Evolutionary conservation across 2,329 filamentous ascomycete species (phyloP), one percentile per base, ranked within the genome.

Genomic region (Knufia fluminis): DNA sequence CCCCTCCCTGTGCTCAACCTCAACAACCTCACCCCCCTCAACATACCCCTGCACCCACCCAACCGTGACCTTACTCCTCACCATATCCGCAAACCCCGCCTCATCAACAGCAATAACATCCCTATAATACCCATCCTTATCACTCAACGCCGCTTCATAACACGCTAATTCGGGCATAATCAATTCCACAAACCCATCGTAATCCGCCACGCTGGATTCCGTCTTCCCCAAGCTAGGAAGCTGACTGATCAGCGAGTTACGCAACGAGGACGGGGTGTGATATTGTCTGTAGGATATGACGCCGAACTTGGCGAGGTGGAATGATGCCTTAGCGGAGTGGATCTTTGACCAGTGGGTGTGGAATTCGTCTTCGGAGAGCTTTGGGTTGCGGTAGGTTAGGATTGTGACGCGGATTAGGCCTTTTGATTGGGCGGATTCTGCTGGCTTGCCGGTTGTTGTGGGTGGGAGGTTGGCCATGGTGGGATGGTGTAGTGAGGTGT

Each of bases 41-140:
- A 50, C 41, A 45, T 50, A 46, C n/a, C 39, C 40, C 41, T 50
- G 40, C 42, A 46, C 48, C 48, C 48, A 50, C 10, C 48, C 48
- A 26, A 50, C 43, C 10, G 39, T 24, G 19, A 50, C 38, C 22
- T 50, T 33, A 12, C 26, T 36, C 41, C 33, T 50, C 24, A 16
- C 40, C 20, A 44, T 36, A 22, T 50, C 41, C n/a, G 48, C 48
- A 28, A 50, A 50, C 20, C 31, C 33, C 32, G 35, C 17, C 17
- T 50, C 48, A 39, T 50, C 48, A 6, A 22, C 40, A 14, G 43
- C 40, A 32, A 50, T 32, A 3, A 50, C 48, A 38, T 46, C 20
- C 23, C 6, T 22, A 28, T 46, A 50, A 39, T 50, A 50, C 38
- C 39, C 22, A 16, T 49, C 36, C 14, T 17, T 4, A 16, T 49